Conservation (phyloP, 305 asterid genomes). For the Lippia alba region DNA sequence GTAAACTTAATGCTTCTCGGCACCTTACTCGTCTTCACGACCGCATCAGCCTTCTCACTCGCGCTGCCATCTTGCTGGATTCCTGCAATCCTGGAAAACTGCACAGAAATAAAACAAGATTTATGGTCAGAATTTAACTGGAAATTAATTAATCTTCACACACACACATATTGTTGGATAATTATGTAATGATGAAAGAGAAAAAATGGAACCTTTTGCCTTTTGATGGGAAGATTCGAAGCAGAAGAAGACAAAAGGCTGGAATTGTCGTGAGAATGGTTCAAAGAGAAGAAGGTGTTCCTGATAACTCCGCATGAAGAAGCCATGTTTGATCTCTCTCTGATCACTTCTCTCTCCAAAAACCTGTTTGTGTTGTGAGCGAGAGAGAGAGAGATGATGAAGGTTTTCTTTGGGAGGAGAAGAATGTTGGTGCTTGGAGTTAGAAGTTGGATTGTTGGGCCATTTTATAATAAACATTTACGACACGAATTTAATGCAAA, state of each 20-base stretch:
- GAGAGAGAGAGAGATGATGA: not conserved
- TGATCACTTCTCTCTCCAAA: not conserved
- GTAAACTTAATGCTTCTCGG: constrained; percentile 38
- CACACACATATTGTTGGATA: too few species aligned
- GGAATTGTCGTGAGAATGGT: constrained; percentile 24
- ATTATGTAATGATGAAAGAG: too few species aligned
- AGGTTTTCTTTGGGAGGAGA: not conserved
- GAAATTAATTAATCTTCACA: too few species aligned
- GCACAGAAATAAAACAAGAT: constrained; percentile 1
- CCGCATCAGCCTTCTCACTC: constrained; percentile 5
- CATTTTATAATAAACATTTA: constrained; percentile 34
- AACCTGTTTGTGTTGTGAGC: not conserved
- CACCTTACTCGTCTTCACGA: constrained; percentile 15
- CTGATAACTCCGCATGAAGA: constrained; percentile 30
- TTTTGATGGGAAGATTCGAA: constrained; percentile 25
- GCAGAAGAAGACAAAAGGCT: constrained; percentile 13
- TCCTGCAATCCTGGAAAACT: constrained; percentile 40
- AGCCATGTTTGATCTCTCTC: not conserved
- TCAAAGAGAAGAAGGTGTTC: constrained; percentile 21
- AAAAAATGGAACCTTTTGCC: constrained; percentile 21
- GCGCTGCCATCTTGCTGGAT: constrained; percentile 33
- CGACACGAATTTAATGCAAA: not conserved
- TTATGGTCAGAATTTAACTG: too few species aligned
- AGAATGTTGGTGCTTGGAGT: not conserved
- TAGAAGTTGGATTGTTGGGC: constrained; percentile 12